These are phyloP conservation scores for Phaeosphaeria sp. DNA, from an alignment of 2,329 filamentous ascomycete genomes.

Conservation along the genomic window DNA sequence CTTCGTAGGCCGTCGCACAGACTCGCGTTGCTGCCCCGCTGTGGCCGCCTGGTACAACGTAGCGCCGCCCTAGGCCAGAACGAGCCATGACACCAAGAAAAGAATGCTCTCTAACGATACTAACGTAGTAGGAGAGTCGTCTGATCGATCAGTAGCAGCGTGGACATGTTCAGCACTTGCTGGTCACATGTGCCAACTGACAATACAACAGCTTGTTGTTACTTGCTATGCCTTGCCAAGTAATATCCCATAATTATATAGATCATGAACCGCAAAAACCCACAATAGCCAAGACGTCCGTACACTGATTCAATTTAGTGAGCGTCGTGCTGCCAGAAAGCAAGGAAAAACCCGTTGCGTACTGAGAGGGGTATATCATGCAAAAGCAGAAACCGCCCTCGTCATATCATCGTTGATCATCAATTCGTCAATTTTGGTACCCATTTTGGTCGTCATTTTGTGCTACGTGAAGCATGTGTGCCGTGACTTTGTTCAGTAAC, in stretches of 20 bases:
- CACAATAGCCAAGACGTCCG: not conserved
- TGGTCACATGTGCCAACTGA: not conserved
- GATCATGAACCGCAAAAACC: not conserved
- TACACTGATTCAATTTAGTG: not conserved
- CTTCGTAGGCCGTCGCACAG: slow-evolving; percentile 25
- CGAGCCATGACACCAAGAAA: not conserved
- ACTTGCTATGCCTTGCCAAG: not conserved
- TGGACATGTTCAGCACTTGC: not conserved
- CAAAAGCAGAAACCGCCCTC: slow-evolving; percentile 38
- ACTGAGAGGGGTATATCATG: slow-evolving; percentile 43
- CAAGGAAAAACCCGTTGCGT: slow-evolving; percentile 2
- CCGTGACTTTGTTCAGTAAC: not conserved
- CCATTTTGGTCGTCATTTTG: slow-evolving; percentile 15
- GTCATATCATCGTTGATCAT: slow-evolving; percentile 33
- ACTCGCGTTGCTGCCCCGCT: slow-evolving; percentile 19
- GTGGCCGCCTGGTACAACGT: slow-evolving; percentile 3
- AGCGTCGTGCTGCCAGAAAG: slow-evolving; percentile 13
- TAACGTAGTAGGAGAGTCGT: no score
- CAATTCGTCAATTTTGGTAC: slow-evolving; percentile 24
- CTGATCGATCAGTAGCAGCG: not conserved
- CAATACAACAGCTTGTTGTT: not conserved
- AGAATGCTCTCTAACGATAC: not conserved
- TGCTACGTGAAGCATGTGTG: slow-evolving; percentile 4
- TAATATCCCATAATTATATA: not conserved
- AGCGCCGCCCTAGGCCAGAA: slow-evolving; percentile 12